Evolutionary conservation across 441 rosid genomes (phyloP), one percentile per base, ranked within the genome.

Genomic region (Macaranga tanarius): DNA sequence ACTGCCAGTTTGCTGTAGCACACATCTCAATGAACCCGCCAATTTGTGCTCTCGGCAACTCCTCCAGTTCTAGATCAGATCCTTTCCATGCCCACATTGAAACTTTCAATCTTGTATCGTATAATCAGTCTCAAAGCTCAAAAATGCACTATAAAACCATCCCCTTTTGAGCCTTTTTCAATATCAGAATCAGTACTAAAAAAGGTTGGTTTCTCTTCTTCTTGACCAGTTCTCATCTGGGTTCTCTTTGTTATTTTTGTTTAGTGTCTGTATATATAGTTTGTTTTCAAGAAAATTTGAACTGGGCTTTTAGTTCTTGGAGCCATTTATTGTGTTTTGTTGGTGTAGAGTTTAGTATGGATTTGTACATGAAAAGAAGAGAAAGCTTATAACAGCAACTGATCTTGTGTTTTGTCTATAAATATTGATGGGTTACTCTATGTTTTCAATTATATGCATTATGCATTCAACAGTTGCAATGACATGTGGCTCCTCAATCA

Each of bases 401-500:
- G 60, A 48, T 26, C 4, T 65, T 19, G 50, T 20, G 5, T 16
- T 10, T 38, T 54, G 38, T 15, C 22, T 3, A 19, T 15, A 52
- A 19, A 1, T 8, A 5, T 19, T 66, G 59, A 84, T 79, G 79
- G 79, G 72, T 61, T 72, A 79, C n/a, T 63, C 72, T 0, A 68
- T 78, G 71, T 86, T 88, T 76, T 82, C 76, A 68, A 65, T 79
- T 71, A 83, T 86, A 74, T 86, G 88, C 79, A 65, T 78, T 63
- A 77, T 84, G 7, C 88, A 84, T 69, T 80, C 92, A 7, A 7
- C 79, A 25, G 70, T 86, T 28, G 83, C 85, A 10, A 73, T 84
- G 38, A 60, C 80, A 9, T 70, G 79, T 59, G 88, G 90, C 12
- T 78, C 82, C 16, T 76, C 81, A 65, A 86, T 84, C 63, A 86